A percentile compares a stretch with the other conserved stretches of the same genome.
phyloP scores from a whole-genome alignment of 1,139 yeast genomes.

The Geotrichum candidum region DNA sequence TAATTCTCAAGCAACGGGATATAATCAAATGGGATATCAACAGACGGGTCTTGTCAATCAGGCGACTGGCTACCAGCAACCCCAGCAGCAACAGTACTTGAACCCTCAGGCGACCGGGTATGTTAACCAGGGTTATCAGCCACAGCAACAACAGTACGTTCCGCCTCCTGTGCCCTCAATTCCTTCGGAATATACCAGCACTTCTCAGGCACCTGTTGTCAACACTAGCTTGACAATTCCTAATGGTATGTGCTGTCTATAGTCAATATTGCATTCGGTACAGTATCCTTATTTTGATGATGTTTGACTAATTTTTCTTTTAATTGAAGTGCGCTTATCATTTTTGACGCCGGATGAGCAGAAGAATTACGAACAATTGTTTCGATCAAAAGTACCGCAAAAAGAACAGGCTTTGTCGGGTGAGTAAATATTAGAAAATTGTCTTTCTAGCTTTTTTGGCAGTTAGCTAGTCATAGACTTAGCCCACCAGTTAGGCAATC shows the following conservation, averaged over 20 bases:
- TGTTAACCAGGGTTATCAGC: conserved; percentile 9
- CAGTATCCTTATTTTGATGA: background rate
- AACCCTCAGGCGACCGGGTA: conserved; percentile 26
- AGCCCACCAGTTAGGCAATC: background rate
- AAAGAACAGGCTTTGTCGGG: conserved; percentile 76
- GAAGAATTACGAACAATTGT: conserved; percentile 73
- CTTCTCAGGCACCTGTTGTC: conserved; percentile 24
- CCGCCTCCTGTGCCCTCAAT: conserved; percentile 17
- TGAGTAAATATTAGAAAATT: background rate
- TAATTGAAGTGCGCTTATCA: conserved; percentile 54
- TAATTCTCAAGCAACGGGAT: conserved; percentile 12
- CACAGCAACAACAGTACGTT: conserved; percentile 10
- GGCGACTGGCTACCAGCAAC: conserved; percentile 12
- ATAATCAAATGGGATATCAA: background rate
- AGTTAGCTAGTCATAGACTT: background rate
- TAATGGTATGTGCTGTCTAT: conserved; percentile 37
- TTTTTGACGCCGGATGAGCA: conserved; percentile 84
- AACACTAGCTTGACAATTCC: conserved; percentile 26
- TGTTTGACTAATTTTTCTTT: background rate
- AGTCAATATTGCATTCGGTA: conserved; percentile 15
- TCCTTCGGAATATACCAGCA: conserved; percentile 22
- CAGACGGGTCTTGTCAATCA: background rate
- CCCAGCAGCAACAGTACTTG: conserved; percentile 5
- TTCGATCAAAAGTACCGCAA: conserved; percentile 65
- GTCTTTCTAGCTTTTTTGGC: background rate